A percentile compares a stretch with the other conserved stretches of the same genome.
Evolutionary conservation across 2,329 filamentous ascomycete genomes (phyloP).

Genomic region (Fusarium oxysporum): DNA sequence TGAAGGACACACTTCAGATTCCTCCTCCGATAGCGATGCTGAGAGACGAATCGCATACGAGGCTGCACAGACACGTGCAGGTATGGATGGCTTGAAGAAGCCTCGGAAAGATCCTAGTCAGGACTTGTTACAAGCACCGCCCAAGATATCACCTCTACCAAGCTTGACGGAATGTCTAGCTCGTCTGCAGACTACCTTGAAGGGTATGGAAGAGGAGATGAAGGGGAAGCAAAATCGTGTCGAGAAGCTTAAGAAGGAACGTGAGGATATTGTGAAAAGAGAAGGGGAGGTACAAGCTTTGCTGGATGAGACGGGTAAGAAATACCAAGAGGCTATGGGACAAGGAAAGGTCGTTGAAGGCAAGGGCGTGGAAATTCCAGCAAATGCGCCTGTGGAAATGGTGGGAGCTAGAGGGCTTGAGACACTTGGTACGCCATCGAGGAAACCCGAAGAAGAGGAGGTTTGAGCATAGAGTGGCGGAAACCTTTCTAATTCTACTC

Average conservation of each 20-base stretch:
- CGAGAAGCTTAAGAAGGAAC: conserved; percentile 75
- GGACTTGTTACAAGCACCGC: conserved; percentile 67
- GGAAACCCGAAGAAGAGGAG: conserved; percentile 41
- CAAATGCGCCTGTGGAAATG: conserved; percentile 38
- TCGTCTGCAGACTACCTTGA: conserved; percentile 70
- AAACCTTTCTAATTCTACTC: neutral
- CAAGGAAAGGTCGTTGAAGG: conserved; percentile 42
- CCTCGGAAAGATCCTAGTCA: conserved; percentile 52
- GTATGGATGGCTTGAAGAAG: conserved; percentile 78
- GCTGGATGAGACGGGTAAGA: conserved; percentile 82
- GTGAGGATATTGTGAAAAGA: conserved; percentile 72
- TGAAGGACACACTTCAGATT: conserved; percentile 73
- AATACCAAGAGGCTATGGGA: conserved; percentile 61
- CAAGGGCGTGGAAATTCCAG: conserved; percentile 31
- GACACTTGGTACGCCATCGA: conserved; percentile 49
- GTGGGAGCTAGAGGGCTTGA: conserved; percentile 51
- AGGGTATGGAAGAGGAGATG: conserved; percentile 72
- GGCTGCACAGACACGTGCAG: conserved; percentile 84
- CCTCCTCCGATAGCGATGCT: conserved; percentile 75
- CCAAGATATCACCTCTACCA: conserved; percentile 82
- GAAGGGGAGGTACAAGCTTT: conserved; percentile 85
- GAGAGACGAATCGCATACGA: conserved; percentile 86
- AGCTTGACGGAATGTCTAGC: conserved; percentile 75
- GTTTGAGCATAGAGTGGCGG: neutral
- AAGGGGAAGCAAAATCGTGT: conserved; percentile 71